Evolutionary conservation across 306 rosid genomes (phyloP).

Genomic region (Cotoneaster glaucophyllus): DNA sequence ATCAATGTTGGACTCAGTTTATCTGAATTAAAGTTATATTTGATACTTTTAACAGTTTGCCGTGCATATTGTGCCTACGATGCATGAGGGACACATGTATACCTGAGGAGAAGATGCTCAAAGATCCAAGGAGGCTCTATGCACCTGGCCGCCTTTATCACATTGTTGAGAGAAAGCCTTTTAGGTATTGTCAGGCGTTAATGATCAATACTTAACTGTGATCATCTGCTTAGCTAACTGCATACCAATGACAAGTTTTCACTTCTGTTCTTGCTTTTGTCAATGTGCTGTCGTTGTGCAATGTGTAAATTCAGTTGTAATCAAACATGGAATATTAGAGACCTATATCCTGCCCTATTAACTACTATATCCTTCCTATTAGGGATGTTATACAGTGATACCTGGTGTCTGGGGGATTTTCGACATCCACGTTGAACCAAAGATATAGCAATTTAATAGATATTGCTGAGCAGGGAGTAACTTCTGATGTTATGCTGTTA

Average conservation of each 20-base stretch:
- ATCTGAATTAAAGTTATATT: neutral
- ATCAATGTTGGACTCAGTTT: neutral
- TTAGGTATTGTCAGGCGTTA: conserved; percentile 43
- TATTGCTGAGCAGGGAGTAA: neutral
- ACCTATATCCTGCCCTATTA: neutral
- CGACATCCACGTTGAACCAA: neutral
- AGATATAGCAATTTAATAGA: neutral
- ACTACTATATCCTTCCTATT: neutral
- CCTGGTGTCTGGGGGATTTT: neutral
- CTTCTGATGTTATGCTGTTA: neutral
- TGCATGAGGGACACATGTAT: conserved; percentile 88
- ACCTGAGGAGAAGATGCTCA: conserved; percentile 74
- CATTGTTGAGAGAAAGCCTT: conserved; percentile 88
- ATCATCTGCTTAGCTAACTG: neutral
- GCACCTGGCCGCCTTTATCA: conserved; percentile 96
- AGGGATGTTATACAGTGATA: neutral
- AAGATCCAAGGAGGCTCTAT: conserved; percentile 93
- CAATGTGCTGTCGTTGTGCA: neutral
- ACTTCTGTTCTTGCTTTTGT: neutral
- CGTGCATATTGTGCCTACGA: conserved; percentile 70
- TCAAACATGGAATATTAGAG: neutral
- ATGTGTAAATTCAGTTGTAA: too few relatives aligned
- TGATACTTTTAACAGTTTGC: conserved; percentile 54
- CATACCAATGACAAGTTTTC: neutral
- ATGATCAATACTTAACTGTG: neutral